A percentile compares a stretch with the other conserved stretches of the same genome.
phyloP scores from a whole-genome alignment of 352 stramenopile genomes.

The Globisporangium radiosum region DNA sequence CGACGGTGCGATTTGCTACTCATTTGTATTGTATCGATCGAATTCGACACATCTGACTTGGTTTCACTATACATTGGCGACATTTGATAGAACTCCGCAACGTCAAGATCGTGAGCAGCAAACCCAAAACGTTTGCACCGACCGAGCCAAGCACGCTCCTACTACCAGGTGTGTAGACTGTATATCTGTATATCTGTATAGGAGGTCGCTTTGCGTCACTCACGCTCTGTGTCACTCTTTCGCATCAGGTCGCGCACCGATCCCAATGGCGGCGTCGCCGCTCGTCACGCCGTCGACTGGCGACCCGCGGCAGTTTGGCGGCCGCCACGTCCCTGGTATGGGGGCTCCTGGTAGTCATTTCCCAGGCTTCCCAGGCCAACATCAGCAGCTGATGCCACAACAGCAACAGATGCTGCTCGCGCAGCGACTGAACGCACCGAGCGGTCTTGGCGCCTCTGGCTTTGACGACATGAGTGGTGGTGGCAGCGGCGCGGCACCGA shows the following conservation, averaged over 20 bases:
- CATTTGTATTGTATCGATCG: background rate
- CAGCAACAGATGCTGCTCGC: background rate
- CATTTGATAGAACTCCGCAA: constrained; percentile 52
- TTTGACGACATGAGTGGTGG: constrained; percentile 27
- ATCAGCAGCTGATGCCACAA: background rate
- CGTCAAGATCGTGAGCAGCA: constrained; percentile 57
- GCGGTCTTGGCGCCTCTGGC: constrained; percentile 9
- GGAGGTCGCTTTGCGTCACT: background rate
- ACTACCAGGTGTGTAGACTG: constrained; percentile 29
- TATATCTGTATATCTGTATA: background rate
- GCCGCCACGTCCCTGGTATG: constrained; percentile 21
- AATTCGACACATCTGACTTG: background rate
- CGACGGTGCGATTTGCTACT: constrained; percentile 32
- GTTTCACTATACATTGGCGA: background rate
- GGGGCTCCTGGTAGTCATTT: constrained; percentile 1
- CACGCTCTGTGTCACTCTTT: background rate
- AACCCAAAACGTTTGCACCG: constrained; percentile 74
- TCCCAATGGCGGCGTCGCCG: constrained; percentile 77
- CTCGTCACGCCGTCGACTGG: constrained; percentile 54
- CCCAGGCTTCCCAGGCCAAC: constrained; percentile 6
- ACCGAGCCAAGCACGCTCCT: constrained; percentile 60
- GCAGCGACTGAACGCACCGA: constrained; percentile 10
- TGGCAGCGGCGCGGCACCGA: constrained; percentile 14
- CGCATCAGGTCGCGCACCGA: constrained; percentile 47
- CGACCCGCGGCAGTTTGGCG: constrained; percentile 63